A percentile compares a stretch with the other conserved stretches of the same genome.
Conservation (phyloP, 768 basidiomycete species). For the Phaeolepiota aurea region DNA sequence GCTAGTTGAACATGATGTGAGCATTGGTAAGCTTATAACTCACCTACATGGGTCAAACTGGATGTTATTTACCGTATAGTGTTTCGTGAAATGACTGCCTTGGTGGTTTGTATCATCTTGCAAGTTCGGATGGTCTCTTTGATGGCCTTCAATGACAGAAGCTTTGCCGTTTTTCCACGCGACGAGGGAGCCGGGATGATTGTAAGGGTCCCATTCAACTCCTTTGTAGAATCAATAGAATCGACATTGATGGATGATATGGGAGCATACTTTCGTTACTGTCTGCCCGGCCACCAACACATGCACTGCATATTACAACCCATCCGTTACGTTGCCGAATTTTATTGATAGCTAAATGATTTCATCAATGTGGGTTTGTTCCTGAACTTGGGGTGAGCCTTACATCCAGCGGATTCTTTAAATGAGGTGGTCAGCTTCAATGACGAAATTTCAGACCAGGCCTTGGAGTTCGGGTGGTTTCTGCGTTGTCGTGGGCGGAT, state of each 20-base stretch:
- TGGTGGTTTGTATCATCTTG: no score
- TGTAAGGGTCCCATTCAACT: conserved; percentile 34
- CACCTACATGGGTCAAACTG: conserved; percentile 45
- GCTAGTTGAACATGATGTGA: no score
- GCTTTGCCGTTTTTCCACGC: conserved; percentile 20
- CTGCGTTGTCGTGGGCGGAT: no score
- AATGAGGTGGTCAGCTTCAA: conserved; percentile 20
- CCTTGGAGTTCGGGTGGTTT: neutral
- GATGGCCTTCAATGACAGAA: conserved; percentile 4
- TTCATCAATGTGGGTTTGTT: neutral
- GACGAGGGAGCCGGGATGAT: conserved; percentile 37
- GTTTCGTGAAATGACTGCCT: conserved; percentile 24
- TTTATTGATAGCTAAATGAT: conserved; percentile 36
- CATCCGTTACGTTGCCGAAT: conserved; percentile 36
- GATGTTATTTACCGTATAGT: conserved; percentile 49
- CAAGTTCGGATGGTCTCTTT: no score
- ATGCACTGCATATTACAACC: conserved; percentile 36
- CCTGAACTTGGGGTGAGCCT: no score
- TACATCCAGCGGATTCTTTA: conserved; percentile 37
- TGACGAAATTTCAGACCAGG: neutral
- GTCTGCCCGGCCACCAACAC: conserved; percentile 36
- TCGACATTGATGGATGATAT: conserved; percentile 1
- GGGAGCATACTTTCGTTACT: conserved; percentile 13
- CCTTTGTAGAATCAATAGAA: conserved; percentile 6
- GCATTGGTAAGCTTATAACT: no score